phyloP scores from a whole-genome alignment of 306 rosid species.

The Abrus pulchellus region DNA sequence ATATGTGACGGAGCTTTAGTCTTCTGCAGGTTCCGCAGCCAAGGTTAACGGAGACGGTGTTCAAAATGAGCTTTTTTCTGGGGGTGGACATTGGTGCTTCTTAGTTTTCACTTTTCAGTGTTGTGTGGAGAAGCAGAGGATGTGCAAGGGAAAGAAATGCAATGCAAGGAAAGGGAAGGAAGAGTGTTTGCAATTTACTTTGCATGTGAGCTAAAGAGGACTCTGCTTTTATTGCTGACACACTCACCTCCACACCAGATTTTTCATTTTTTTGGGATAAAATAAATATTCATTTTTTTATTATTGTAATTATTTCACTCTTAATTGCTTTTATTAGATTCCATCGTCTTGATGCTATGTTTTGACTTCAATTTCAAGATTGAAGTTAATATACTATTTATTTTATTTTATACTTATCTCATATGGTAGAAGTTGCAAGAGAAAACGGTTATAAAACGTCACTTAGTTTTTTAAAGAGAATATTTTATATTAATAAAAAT shows the following conservation, averaged over 20 bases:
- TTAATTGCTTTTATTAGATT: no score
- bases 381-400: no score
- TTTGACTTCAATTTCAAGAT: no score
- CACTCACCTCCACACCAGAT: slow-evolving; percentile 49
- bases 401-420: no score
- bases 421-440: no score
- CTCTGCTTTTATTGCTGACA: slow-evolving; percentile 46
- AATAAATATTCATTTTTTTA: no score
- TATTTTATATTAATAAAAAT: no score
- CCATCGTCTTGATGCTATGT: no score
- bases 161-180: neutral
- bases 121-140: neutral
- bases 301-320: no score
- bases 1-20: slow-evolving; percentile 62
- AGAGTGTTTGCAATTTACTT: slow-evolving; percentile 41
- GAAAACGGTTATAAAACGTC: no score
- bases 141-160: slow-evolving; percentile 10
- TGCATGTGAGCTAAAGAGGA: slow-evolving; percentile 53
- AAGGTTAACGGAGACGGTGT: slow-evolving; percentile 63
- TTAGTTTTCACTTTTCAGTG: slow-evolving; percentile 13
- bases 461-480: no score
- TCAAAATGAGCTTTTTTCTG: slow-evolving; percentile 61
- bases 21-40: slow-evolving; percentile 77
- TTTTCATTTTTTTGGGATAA: neutral
- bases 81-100: slow-evolving; percentile 59